A percentile compares a stretch with the other conserved stretches of the same genome.
Evolutionary conservation across 805 yeast species (phyloP).

Genomic region (Yarrowia divulgata): DNA sequence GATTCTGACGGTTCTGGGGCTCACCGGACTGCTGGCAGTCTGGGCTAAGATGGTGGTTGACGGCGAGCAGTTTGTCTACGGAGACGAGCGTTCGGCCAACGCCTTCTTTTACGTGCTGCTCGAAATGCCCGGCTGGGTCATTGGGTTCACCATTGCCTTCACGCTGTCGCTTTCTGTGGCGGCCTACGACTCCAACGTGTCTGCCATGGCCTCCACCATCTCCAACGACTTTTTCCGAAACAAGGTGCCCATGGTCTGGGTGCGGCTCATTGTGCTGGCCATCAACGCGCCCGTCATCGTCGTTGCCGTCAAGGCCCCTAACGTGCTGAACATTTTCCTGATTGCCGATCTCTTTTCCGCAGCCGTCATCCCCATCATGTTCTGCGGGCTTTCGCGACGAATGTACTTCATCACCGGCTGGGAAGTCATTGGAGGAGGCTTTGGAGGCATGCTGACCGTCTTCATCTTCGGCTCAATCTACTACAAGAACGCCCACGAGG

Average conservation of each 20-base stretch:
- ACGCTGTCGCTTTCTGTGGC: conserved; percentile 79
- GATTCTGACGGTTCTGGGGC: conserved; percentile 75
- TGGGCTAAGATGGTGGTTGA: conserved; percentile 77
- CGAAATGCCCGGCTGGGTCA: conserved; percentile 83
- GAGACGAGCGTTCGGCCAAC: conserved; percentile 47
- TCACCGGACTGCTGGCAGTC: conserved; percentile 85
- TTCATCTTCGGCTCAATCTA: conserved; percentile 86
- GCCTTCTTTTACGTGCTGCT: conserved; percentile 76
- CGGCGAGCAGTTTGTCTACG: conserved; percentile 53
- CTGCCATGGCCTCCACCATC: conserved; percentile 85
- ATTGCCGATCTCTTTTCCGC: conserved; percentile 91
- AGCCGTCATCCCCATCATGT: conserved; percentile 81
- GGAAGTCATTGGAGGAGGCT: conserved; percentile 83
- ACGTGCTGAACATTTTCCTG: conserved; percentile 83
- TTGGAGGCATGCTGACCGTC: conserved; percentile 80
- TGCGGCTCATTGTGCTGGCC: conserved; percentile 71
- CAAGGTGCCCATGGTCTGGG: conserved; percentile 68
- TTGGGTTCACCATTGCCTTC: conserved; percentile 82
- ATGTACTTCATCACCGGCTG: conserved; percentile 77
- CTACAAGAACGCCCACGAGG: conserved; percentile 73
- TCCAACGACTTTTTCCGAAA: conserved; percentile 91
- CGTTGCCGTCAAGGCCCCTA: conserved; percentile 82
- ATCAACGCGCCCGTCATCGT: conserved; percentile 86
- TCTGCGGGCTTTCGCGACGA: conserved; percentile 73
- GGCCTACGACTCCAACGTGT: conserved; percentile 86